Base-by-base conservation (phyloP, 2,329 filamentous ascomycete genomes). In the Aspergillus sp. region DNA sequence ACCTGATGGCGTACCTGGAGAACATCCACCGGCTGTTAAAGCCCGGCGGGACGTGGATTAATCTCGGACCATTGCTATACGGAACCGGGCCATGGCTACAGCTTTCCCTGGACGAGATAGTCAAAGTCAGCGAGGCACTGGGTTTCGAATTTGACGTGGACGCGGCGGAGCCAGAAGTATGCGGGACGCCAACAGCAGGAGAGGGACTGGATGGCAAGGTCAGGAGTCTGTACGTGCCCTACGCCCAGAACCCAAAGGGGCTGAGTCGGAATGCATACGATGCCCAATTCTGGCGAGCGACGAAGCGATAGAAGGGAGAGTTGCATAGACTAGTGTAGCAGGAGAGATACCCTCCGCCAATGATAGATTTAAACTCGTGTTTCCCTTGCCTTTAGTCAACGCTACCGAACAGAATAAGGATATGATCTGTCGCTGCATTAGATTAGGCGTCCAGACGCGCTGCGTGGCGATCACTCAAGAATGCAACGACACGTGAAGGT, bases 21-120 rank as follows among this genome's bases (percentile, higher is more conserved):
- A 83, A 78, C 0, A 85, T 85, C 43, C 73, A 80, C 49, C 67
- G 66, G 0, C 62, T 83, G 0, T 72, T 86, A 3, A 76, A 71
- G 43, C 65, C 68, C 0, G 82, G 81, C 0, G 83, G 83, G 0
- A 66, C 74, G 36, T 85, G 83, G 83, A 68, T 85, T 22, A 86
- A 85, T 49, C 75, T 85, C 0, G 83, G 83, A 0, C 83, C 83
- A 0, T 61, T 85, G 8, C 67, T 85, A 0, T 85, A 85, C 43
- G 83, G 83, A 0, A 81, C 78, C 0, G 79, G 74, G 0, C 83
- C 83, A 0, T 83, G 80, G 61, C 76, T 85, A 3, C 82, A 86
- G 64, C 69, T 85, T 5, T 80, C 79, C 1, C 65, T 86, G 2
- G 80, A 84, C 32, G 83, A 85, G 63, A 77, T 85, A 3, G 39